Conservation (phyloP, 75 land plant genomes). For the Sequoia sempervirens region DNA sequence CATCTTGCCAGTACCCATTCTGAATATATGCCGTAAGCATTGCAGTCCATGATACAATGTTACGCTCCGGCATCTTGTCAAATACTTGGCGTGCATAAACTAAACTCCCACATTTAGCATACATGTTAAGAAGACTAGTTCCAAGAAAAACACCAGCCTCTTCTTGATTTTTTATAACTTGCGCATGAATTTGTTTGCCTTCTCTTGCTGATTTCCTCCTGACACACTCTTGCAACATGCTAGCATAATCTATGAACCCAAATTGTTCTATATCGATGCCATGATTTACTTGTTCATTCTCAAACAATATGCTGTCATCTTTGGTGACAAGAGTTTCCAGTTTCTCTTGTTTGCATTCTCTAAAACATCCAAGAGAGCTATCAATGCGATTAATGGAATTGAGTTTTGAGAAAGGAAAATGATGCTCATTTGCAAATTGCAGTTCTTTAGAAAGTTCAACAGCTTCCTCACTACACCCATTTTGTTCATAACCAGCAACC, state of each 20-base stretch:
- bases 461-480: constrained; percentile 31
- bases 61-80: neutral
- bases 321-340: neutral
- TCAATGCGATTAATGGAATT: neutral
- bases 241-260: neutral
- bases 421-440: constrained; percentile 8
- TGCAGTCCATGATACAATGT: constrained; percentile 12
- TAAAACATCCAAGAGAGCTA: neutral
- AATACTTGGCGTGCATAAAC: neutral
- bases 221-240: neutral
- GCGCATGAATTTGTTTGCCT: neutral
- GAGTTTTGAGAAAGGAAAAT: neutral
- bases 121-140: neutral
- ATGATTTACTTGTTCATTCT: neutral
- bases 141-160: neutral
- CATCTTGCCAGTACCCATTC: neutral
- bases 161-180: neutral
- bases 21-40: constrained; percentile 13
- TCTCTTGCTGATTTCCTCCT: neutral
- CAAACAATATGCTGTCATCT: neutral
- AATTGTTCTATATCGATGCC: neutral
- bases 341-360: neutral
- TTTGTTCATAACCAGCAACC: constrained; percentile 43
- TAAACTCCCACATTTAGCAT: neutral
- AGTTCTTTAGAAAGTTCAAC: constrained; percentile 23